Percentiles rank a stretch among this genome's conserved stretches.
Conservation (phyloP, 805 yeast genomes). For the Candida jianshihensis region DNA sequence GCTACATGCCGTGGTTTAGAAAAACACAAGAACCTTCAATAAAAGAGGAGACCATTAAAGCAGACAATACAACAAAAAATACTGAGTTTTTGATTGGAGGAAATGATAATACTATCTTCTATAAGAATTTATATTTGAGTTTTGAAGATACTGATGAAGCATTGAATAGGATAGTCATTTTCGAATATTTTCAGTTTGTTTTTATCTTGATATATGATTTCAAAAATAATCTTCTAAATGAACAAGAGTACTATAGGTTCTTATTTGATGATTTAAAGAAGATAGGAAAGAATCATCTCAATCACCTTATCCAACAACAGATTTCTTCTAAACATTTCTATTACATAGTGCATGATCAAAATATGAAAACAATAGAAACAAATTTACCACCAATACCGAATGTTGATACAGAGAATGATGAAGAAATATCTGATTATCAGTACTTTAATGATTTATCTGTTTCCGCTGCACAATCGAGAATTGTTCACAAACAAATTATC, state of each 20-base stretch:
- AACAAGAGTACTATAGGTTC: constrained; percentile 8
- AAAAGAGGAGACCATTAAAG: not conserved
- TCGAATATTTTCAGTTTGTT: constrained; percentile 5
- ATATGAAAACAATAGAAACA: constrained; percentile 6
- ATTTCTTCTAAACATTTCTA: constrained; percentile 7
- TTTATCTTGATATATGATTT: constrained; percentile 14
- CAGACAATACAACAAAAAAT: not conserved
- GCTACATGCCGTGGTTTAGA: constrained; percentile 11
- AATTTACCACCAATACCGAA: constrained; percentile 12
- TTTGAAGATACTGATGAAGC: constrained; percentile 9
- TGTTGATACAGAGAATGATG: constrained; percentile 7
- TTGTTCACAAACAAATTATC: constrained; percentile 16
- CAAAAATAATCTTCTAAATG: constrained; percentile 12
- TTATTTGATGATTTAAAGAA: not conserved
- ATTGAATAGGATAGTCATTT: constrained; percentile 14
- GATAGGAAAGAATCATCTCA: not conserved
- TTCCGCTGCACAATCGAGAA: constrained; percentile 7
- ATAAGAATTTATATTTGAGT: constrained; percentile 16
- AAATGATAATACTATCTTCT: constrained; percentile 10
- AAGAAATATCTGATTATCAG: constrained; percentile 6
- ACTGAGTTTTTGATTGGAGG: constrained; percentile 14
- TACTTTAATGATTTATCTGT: constrained; percentile 9
- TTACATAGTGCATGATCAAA: constrained; percentile 9
- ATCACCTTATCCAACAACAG: not conserved
- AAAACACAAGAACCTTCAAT: not conserved